Conservation (phyloP, 2,329 filamentous ascomycete genomes). For the Phialophora expanda region DNA sequence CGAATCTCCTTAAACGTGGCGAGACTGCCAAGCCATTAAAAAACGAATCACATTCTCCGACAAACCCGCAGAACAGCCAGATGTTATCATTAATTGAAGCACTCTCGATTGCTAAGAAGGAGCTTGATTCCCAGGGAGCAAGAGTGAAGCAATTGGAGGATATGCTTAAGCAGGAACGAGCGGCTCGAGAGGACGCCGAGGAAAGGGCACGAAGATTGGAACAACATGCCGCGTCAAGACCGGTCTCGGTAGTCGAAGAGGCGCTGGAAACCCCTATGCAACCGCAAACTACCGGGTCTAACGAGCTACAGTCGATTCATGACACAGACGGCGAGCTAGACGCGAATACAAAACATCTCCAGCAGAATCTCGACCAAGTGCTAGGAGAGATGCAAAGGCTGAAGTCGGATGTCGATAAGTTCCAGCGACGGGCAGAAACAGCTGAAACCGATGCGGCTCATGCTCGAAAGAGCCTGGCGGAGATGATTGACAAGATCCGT, state of each 20-base stretch:
- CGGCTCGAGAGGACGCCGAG: constrained; percentile 82
- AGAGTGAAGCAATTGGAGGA: constrained; percentile 82
- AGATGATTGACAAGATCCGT: constrained; percentile 85
- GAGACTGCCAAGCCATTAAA: constrained; percentile 74
- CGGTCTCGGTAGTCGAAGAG: constrained; percentile 45
- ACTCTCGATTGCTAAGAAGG: constrained; percentile 79
- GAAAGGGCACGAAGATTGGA: constrained; percentile 75
- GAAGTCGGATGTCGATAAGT: constrained; percentile 78
- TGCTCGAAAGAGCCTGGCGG: constrained; percentile 75
- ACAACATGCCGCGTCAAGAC: constrained; percentile 58
- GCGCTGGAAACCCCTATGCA: constrained; percentile 39
- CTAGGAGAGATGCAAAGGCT: constrained; percentile 79
- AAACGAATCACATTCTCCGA: constrained; percentile 52
- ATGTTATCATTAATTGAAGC: constrained; percentile 85
- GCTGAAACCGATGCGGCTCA: constrained; percentile 78
- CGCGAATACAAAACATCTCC: constrained; percentile 58
- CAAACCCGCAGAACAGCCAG: constrained; percentile 67
- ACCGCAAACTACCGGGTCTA: constrained; percentile 22
- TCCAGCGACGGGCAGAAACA: constrained; percentile 75
- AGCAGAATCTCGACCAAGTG: constrained; percentile 76
- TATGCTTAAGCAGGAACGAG: constrained; percentile 76
- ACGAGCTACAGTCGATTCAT: constrained; percentile 30
- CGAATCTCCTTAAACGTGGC: constrained; percentile 72
- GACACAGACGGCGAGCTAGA: constrained; percentile 47
- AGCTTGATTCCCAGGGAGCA: constrained; percentile 80